phyloP scores from a whole-genome alignment of 441 rosid species.

The Eruca vesicaria region DNA sequence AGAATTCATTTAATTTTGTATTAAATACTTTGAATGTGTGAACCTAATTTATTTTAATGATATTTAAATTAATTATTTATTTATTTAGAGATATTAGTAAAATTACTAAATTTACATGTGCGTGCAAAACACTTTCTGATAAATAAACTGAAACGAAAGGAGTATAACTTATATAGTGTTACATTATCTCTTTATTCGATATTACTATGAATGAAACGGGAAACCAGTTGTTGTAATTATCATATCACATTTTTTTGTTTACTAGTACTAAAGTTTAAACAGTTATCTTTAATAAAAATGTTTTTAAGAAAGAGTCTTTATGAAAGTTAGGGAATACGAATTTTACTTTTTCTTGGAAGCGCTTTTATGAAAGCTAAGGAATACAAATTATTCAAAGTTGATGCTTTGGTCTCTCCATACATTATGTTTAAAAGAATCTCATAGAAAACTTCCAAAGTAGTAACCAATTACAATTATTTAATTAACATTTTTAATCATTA shows the following conservation, averaged over 20 bases:
- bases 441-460: neutral
- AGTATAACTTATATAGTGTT: no score
- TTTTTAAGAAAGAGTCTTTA: neutral
- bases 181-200: neutral
- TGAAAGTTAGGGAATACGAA: neutral
- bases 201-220: neutral
- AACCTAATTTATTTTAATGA: no score
- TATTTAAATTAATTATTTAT: no score
- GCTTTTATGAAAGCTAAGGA: neutral
- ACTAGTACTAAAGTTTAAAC: neutral
- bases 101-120: no score
- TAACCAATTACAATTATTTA: neutral
- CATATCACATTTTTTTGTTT: neutral
- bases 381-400: neutral
- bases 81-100: no score
- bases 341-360: neutral
- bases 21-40: no score
- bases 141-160: no score
- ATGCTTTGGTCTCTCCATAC: neutral
- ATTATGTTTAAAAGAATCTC: neutral
- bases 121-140: no score
- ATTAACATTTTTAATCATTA: neutral
- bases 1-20: no score
- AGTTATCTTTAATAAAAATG: neutral
- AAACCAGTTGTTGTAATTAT: neutral